Evolutionary conservation across 352 stramenopile species (phyloP).

Genomic region (Aphanomyces stellatus): DNA sequence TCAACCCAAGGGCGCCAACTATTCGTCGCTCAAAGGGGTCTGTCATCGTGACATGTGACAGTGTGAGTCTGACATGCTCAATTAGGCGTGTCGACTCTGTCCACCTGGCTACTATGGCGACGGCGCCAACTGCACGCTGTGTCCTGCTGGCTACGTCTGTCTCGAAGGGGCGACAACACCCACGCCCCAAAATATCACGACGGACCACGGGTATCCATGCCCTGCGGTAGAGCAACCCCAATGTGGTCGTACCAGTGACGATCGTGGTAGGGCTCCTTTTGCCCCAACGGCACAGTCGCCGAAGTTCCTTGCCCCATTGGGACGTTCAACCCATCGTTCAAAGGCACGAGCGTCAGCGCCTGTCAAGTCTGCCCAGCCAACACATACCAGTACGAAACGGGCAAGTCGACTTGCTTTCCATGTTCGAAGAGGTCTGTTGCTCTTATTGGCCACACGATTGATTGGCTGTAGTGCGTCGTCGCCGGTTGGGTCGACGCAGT

Average conservation of each 20-base stretch:
- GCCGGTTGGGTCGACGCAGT: constrained; percentile 42
- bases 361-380: constrained; percentile 62
- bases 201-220: constrained; percentile 82
- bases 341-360: constrained; percentile 1
- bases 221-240: constrained; percentile 68
- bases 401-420: constrained; percentile 63
- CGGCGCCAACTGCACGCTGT: constrained; percentile 65
- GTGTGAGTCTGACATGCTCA: not conserved
- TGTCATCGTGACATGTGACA: not conserved
- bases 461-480: constrained; percentile 35
- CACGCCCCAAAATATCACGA: constrained; percentile 34
- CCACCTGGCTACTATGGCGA: constrained; percentile 67
- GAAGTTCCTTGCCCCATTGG: constrained; percentile 67
- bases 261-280: not conserved
- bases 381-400: constrained; percentile 66
- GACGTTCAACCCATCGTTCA: constrained; percentile 52
- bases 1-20: constrained; percentile 41
- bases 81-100: constrained; percentile 57
- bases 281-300: constrained; percentile 2
- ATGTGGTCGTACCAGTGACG: not conserved
- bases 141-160: constrained; percentile 80
- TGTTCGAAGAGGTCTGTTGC: constrained; percentile 61
- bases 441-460: not conserved
- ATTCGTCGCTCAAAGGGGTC: constrained; percentile 32
- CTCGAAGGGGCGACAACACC: constrained; percentile 54